These are phyloP conservation scores for Plenodomus biglobosus DNA, from an alignment of 2,329 filamentous ascomycete species.

Conservation along the genomic window DNA sequence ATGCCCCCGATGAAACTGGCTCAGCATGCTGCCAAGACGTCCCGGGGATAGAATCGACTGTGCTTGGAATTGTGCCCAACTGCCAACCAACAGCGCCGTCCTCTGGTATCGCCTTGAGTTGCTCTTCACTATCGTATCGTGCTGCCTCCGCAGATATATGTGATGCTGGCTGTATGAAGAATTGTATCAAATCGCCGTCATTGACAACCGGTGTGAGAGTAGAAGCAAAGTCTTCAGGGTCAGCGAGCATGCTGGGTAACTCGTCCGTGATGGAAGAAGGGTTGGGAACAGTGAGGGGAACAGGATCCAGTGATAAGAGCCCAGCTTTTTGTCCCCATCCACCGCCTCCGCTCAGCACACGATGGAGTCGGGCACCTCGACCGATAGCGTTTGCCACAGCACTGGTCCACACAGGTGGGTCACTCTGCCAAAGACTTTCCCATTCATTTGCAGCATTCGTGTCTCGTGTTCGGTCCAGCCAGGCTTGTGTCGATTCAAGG, in stretches of 20 bases:
- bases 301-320: conserved; percentile 73
- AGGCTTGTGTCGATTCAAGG: neutral
- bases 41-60: conserved; percentile 43
- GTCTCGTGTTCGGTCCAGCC: neutral
- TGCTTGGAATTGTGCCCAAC: conserved; percentile 51
- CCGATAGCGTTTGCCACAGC: conserved; percentile 23
- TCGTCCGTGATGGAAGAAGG: conserved; percentile 2
- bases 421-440: conserved; percentile 23
- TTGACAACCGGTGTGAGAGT: conserved; percentile 60
- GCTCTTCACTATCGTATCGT: conserved; percentile 1
- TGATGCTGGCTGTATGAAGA: conserved; percentile 30
- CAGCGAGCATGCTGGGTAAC: conserved; percentile 9
- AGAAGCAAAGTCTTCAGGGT: conserved; percentile 36
- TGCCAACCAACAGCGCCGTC: conserved; percentile 18
- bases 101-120: neutral
- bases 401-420: conserved; percentile 24
- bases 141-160: neutral
- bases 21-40: conserved; percentile 22
- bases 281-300: conserved; percentile 10
- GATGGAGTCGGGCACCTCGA: conserved; percentile 47
- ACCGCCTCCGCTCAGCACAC: conserved; percentile 73
- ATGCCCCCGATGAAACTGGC: conserved; percentile 13
- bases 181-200: conserved; percentile 62
- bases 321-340: conserved; percentile 83
- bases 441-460: conserved; percentile 6